Evolutionary conservation across 2,329 filamentous ascomycete genomes (phyloP).

Genomic region (Phaeosphaeriaceae sp.): DNA sequence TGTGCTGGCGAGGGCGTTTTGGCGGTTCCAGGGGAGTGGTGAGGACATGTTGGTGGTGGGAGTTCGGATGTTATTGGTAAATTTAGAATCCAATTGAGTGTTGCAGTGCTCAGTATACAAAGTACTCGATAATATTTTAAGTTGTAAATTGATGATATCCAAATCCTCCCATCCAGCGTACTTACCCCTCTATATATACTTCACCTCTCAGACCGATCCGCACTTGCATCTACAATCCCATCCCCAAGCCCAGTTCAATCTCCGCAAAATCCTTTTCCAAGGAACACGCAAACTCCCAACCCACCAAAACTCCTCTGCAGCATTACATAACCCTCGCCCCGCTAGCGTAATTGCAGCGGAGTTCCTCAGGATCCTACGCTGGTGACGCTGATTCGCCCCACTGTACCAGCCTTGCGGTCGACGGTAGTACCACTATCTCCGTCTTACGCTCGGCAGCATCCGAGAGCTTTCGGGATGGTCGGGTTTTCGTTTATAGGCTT

Average conservation of each 20-base stretch:
- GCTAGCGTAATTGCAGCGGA: neutral
- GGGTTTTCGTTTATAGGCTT: neutral
- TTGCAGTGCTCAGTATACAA: no score
- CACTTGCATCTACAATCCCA: no score
- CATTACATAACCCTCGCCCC: neutral
- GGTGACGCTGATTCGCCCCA: neutral
- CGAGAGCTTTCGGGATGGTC: neutral
- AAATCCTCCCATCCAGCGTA: no score
- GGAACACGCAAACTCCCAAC: neutral
- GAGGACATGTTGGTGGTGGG: neutral
- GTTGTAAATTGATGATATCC: no score
- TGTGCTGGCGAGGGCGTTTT: conserved; percentile 28
- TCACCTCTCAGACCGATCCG: no score
- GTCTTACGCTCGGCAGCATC: neutral
- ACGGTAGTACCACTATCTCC: neutral
- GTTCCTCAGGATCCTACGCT: neutral
- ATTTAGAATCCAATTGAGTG: no score
- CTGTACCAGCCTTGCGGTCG: neutral
- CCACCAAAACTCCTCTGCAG: neutral
- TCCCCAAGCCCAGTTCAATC: no score
- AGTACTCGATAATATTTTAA: no score
- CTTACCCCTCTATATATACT: neutral
- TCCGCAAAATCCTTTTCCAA: neutral
- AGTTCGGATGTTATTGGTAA: no score
- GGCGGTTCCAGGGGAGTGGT: conserved; percentile 26